Evolutionary conservation across 495 filamentous ascomycete genomes (phyloP).

Genomic region (Cairneyella variabilis): DNA sequence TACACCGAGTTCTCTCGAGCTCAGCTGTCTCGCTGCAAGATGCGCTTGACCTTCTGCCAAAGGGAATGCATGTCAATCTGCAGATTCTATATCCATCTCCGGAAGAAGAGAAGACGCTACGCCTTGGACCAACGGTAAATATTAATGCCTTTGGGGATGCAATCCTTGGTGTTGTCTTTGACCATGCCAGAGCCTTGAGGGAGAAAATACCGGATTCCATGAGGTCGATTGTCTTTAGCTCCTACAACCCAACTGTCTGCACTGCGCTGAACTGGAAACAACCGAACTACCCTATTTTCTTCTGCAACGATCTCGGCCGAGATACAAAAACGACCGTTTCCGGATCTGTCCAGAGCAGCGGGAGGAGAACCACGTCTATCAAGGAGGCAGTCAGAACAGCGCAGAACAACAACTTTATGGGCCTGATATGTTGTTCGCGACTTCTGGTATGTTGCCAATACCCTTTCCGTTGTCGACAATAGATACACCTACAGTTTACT

Average conservation of each 20-base stretch:
- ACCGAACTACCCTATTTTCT: constrained; percentile 92
- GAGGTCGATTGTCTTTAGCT: constrained; percentile 86
- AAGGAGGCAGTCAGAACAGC: constrained; percentile 94
- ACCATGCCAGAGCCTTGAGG: constrained; percentile 76
- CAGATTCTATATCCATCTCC: constrained; percentile 79
- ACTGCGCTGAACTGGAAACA: constrained; percentile 98
- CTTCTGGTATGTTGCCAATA: constrained; percentile 62
- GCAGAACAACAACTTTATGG: constrained; percentile 97
- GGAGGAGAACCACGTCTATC: constrained; percentile 71
- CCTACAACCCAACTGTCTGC: constrained; percentile 84
- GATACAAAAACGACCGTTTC: constrained; percentile 26
- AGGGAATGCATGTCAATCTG: constrained; percentile 77
- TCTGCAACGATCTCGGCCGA: constrained; percentile 86
- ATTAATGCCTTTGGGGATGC: constrained; percentile 83
- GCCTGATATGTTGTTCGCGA: constrained; percentile 80
- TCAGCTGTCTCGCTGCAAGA: constrained; percentile 74
- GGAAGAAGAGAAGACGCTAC: constrained; percentile 61
- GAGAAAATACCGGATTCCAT: constrained; percentile 64
- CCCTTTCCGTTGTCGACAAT: constrained; percentile 4
- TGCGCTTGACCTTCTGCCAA: constrained; percentile 67
- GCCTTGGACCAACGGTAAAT: constrained; percentile 70
- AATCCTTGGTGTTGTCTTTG: constrained; percentile 81
- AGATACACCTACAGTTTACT: too few species aligned
- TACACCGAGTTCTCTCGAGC: constrained; percentile 65
- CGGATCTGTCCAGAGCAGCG: constrained; percentile 54